phyloP scores from a whole-genome alignment of 495 filamentous ascomycete genomes.

The Achaetomiella virescens region DNA sequence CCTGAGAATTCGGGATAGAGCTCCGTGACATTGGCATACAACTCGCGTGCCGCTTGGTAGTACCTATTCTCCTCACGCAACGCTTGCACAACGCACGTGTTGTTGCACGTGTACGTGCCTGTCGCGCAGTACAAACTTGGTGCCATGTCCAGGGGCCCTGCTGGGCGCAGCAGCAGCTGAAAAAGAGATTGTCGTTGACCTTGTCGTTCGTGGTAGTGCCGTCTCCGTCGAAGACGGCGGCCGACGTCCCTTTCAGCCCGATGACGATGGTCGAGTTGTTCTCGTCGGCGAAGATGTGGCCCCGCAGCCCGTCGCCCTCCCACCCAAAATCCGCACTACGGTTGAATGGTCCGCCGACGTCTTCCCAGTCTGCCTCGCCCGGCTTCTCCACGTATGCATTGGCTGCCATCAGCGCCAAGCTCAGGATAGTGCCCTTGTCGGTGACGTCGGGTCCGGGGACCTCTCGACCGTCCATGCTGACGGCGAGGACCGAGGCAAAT shows the following conservation, averaged over 20 bases:
- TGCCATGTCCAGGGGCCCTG: conserved; percentile 81
- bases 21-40: conserved; percentile 86
- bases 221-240: conserved; percentile 88
- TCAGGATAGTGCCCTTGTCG: conserved; percentile 78
- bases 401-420: conserved; percentile 76
- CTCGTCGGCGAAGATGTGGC: conserved; percentile 86
- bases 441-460: conserved; percentile 74
- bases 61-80: conserved; percentile 80
- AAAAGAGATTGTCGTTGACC: conserved; percentile 93
- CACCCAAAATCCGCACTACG: conserved; percentile 81
- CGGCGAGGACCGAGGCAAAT: conserved; percentile 50
- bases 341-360: conserved; percentile 74
- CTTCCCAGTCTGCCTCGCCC: conserved; percentile 71
- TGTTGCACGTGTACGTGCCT: conserved; percentile 78
- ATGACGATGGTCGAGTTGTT: conserved; percentile 83
- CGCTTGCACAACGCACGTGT: conserved; percentile 73
- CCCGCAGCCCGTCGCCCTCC: conserved; percentile 80
- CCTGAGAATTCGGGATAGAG: conserved; percentile 77
- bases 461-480: conserved; percentile 82
- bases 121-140: conserved; percentile 86
- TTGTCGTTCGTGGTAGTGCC: conserved; percentile 97
- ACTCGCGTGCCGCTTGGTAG: conserved; percentile 76
- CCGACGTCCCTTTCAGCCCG: conserved; percentile 84
- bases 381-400: conserved; percentile 79
- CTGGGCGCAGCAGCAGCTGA: conserved; percentile 95